phyloP scores from a whole-genome alignment of 805 yeast species.

The Starmerella powellii region DNA sequence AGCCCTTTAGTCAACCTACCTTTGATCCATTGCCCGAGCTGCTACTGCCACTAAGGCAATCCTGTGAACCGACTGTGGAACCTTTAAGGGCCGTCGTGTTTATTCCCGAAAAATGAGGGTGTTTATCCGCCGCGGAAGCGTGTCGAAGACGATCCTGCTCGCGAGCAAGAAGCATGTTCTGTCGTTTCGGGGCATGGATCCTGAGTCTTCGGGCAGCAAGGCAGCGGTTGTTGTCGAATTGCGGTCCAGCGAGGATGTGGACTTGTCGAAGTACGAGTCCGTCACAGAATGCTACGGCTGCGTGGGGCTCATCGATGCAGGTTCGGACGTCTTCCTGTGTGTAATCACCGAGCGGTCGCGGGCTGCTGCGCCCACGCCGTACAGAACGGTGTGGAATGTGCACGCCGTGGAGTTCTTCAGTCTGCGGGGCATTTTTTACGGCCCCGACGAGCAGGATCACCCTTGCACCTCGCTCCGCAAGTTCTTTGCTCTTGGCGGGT shows the following conservation, averaged over 20 bases:
- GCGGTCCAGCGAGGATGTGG: conserved; percentile 31
- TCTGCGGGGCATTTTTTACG: conserved; percentile 54
- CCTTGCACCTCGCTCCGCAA: conserved; percentile 76
- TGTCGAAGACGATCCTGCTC: conserved; percentile 60
- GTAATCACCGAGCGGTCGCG: conserved; percentile 63
- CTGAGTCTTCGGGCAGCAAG: conserved; percentile 5
- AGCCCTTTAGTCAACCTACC: too few relatives aligned
- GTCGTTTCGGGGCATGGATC: conserved; percentile 32
- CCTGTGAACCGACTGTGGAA: too few relatives aligned
- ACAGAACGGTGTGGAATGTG: conserved; percentile 69
- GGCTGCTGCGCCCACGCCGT: conserved; percentile 72
- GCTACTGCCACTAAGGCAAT: too few relatives aligned
- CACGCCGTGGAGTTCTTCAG: conserved; percentile 80
- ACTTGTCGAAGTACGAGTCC: conserved; percentile 30
- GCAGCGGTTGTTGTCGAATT: conserved; percentile 36
- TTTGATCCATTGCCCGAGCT: too few relatives aligned
- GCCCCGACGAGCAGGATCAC: conserved; percentile 37
- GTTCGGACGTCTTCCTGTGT: conserved; percentile 57
- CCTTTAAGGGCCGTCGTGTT: too few relatives aligned
- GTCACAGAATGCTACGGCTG: conserved; percentile 39
- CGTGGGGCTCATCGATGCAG: conserved; percentile 66
- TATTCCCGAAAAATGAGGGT: too few relatives aligned
- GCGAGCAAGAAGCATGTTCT: conserved; percentile 49
- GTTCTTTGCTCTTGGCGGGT: conserved; percentile 73
- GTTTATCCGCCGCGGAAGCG: conserved; percentile 38